These are phyloP conservation scores for Corynespora cassiicola DNA, from an alignment of 2,329 filamentous ascomycete genomes.

Conservation along the genomic window DNA sequence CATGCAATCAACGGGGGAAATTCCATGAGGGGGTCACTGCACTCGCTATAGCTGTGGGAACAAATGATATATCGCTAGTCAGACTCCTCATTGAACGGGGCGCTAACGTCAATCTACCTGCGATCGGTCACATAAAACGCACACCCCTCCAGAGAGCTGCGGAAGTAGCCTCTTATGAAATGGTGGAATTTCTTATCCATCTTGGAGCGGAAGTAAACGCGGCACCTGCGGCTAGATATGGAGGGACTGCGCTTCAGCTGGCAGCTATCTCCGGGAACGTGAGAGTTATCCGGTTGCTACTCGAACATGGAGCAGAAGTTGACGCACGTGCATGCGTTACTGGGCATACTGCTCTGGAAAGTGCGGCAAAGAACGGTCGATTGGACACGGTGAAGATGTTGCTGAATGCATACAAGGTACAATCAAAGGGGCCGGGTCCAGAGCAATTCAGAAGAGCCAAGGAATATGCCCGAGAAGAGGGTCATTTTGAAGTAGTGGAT, in stretches of 20 bases:
- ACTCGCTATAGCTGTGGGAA: background rate
- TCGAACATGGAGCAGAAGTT: conserved; percentile 25
- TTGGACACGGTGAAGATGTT: conserved; percentile 37
- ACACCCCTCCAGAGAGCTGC: conserved; percentile 5
- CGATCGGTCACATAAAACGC: conserved; percentile 1
- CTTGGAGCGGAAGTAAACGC: conserved; percentile 7
- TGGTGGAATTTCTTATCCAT: conserved; percentile 6
- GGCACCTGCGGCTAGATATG: conserved; percentile 1
- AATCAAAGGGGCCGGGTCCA: background rate
- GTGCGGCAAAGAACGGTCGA: conserved; percentile 33
- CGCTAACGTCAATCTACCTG: conserved; percentile 3
- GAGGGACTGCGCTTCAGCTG: conserved; percentile 34
- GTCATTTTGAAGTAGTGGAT: conserved; percentile 1
- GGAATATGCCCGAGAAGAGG: conserved; percentile 1
- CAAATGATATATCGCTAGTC: conserved; percentile 1
- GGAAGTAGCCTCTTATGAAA: conserved; percentile 1
- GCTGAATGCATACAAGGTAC: conserved; percentile 21
- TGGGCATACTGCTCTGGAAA: conserved; percentile 34
- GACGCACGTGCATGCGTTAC: conserved; percentile 15
- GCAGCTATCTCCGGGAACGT: conserved; percentile 31
- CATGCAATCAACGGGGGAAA: too few species aligned
- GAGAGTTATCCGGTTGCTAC: conserved; percentile 21
- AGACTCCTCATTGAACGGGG: conserved; percentile 2
- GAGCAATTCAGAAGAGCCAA: conserved; percentile 2
- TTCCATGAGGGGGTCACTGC: background rate